Base-by-base conservation (phyloP, 2,329 filamentous ascomycete genomes). In the Fusarium sp. region DNA sequence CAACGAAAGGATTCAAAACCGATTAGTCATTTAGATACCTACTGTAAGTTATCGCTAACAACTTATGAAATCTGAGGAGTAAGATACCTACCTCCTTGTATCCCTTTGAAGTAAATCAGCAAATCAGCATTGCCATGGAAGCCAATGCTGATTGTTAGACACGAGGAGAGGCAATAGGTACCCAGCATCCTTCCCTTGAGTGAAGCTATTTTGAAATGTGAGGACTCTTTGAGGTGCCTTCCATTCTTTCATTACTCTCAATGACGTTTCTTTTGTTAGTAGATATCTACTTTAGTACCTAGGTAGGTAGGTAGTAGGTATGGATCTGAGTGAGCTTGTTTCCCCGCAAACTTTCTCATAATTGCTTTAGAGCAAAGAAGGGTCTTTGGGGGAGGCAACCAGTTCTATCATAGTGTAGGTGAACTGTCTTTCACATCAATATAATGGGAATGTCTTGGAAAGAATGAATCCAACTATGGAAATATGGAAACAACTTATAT, bases 21-120 rank as follows among this genome's bases (percentile, higher is more conserved):
- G 58, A 70, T 70, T 70, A 70, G 67, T 71, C 63, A 68, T 53
- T 37, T 37, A 37, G 34, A 3, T 6, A 23, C 21, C 21, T 23
- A 23, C 21, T 6, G 21, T 23, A 37, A 37, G 18, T n/a, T 37
- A n/a, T 37, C 34, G 34, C 34, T 37, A 37, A n/a, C n/a, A 37
- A 37, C 21, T 23, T 23, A 23, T 18, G 34, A 37, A 37, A n/a
- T 37, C 18, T 37, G 34, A 37, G 18, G 18, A 37, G n/a, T 37
- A 11, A n/a, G 5, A 37, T 37, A 37, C 16, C 5, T 37, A 37
- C 28, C 28, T 30, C 12, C 28, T 30, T 37, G 18, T 37, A 4
- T 37, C 18, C 10, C 34, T 37, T 37, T 37, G 10, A 37, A 37
- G 10, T 7, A 37, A 37, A 37, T 37, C 10, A 11, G 9, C 18